Conservation (phyloP, 2,329 filamentous ascomycete species). For the Ambrosiella cleistominuta region DNA sequence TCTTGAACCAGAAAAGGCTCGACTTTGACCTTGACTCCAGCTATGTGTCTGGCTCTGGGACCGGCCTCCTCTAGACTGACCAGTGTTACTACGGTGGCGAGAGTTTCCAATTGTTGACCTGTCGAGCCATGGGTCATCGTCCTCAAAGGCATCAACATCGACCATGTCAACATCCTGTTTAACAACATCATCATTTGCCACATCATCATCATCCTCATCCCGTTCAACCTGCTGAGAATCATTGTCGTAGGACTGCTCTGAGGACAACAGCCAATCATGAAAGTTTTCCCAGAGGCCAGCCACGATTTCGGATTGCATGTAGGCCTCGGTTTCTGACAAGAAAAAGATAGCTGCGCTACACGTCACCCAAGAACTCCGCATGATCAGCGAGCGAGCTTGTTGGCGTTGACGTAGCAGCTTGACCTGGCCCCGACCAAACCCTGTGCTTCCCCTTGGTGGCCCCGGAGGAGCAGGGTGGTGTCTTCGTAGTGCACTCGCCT, state of each 20-base stretch:
- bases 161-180: slow-evolving; percentile 1
- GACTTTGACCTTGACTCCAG: neutral
- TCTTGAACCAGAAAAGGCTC: slow-evolving; percentile 1
- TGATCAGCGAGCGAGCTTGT: slow-evolving; percentile 42
- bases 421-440: slow-evolving; percentile 41
- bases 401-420: slow-evolving; percentile 45
- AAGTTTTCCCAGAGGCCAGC: slow-evolving; percentile 67
- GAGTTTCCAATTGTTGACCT: slow-evolving; percentile 14
- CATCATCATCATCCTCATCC: neutral
- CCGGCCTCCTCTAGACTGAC: neutral
- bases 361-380: slow-evolving; percentile 80
- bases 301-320: slow-evolving; percentile 80
- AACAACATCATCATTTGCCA: neutral
- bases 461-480: slow-evolving; percentile 57
- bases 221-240: slow-evolving; percentile 1
- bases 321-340: slow-evolving; percentile 69
- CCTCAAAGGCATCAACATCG: slow-evolving; percentile 7
- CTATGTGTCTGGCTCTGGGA: neutral
- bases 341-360: slow-evolving; percentile 78
- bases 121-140: slow-evolving; percentile 19
- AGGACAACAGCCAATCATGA: slow-evolving; percentile 49
- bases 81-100: neutral
- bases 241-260: slow-evolving; percentile 18
- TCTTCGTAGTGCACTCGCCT: slow-evolving; percentile 58
- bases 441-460: slow-evolving; percentile 43